Evolutionary conservation across 441 rosid species (phyloP).

Genomic region (Lagerstroemia fauriei): DNA sequence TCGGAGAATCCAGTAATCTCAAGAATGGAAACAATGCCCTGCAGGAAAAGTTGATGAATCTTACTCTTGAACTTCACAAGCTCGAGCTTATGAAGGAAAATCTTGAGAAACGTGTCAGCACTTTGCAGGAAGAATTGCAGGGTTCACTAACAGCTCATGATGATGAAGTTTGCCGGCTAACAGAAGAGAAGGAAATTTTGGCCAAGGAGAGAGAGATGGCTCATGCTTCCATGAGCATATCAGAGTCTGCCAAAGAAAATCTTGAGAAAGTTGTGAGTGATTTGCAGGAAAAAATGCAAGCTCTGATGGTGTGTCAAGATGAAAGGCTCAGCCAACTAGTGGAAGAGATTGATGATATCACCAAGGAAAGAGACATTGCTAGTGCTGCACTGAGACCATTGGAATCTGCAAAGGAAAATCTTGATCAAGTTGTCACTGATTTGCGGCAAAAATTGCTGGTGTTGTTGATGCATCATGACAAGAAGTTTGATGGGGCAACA

Average conservation of each 20-base stretch:
- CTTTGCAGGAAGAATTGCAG: constrained; percentile 18
- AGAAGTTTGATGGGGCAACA: neutral
- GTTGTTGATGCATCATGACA: neutral
- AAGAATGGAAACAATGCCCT: constrained; percentile 44
- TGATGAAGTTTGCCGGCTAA: neutral
- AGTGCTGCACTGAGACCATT: neutral
- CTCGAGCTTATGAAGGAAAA: constrained; percentile 43
- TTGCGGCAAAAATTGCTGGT: neutral
- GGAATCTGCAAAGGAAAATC: constrained; percentile 1
- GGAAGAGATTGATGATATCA: neutral
- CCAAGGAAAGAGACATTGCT: constrained; percentile 4
- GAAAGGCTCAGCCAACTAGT: neutral
- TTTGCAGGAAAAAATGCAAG: constrained; percentile 2
- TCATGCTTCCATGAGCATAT: constrained; percentile 7
- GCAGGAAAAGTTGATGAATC: constrained; percentile 50
- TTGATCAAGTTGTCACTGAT: neutral
- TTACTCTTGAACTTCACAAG: constrained; percentile 32
- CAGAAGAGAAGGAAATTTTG: constrained; percentile 4
- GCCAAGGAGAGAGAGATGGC: constrained; percentile 6
- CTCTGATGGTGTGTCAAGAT: neutral
- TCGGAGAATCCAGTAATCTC: constrained; percentile 53
- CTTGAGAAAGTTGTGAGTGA: constrained; percentile 1
- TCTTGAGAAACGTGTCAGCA: neutral
- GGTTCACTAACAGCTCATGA: neutral
- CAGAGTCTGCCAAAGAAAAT: constrained; percentile 5